phyloP scores from a whole-genome alignment of 495 filamentous ascomycete genomes.

The Venustampulla echinocandica region DNA sequence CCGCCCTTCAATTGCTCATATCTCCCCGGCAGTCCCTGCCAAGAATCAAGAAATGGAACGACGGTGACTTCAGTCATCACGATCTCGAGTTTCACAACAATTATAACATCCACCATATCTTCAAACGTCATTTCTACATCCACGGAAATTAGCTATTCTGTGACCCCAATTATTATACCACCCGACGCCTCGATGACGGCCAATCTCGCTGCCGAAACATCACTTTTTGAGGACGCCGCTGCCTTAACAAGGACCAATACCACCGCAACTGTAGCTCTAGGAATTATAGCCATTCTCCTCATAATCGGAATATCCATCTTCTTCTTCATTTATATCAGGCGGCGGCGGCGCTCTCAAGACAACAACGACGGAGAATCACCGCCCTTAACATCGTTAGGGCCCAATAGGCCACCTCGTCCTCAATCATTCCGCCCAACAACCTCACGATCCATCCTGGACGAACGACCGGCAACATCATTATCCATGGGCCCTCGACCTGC shows the following conservation, averaged over 20 bases:
- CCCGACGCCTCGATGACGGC: not conserved
- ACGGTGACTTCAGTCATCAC: not conserved
- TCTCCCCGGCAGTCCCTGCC: not conserved
- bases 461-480: not conserved
- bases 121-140: conserved; percentile 5
- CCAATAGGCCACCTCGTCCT: not conserved
- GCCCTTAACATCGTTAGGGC: conserved; percentile 5
- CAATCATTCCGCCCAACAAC: not conserved
- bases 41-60: not conserved
- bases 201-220: conserved; percentile 2
- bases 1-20: not conserved
- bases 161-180: not conserved
- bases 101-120: conserved; percentile 1
- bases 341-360: conserved; percentile 4
- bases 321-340: conserved; percentile 21
- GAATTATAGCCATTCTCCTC: conserved; percentile 17
- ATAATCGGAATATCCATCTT: conserved; percentile 14
- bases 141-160: not conserved
- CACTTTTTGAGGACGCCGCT: not conserved
- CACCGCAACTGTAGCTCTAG: conserved; percentile 18
- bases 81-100: conserved; percentile 3
- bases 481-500: conserved; percentile 2
- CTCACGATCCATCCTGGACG: not conserved
- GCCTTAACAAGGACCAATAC: conserved; percentile 3
- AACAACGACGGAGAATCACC: conserved; percentile 3